Conservation (phyloP, 148 eudicot genomes). For the Limonium bicolor region DNA sequence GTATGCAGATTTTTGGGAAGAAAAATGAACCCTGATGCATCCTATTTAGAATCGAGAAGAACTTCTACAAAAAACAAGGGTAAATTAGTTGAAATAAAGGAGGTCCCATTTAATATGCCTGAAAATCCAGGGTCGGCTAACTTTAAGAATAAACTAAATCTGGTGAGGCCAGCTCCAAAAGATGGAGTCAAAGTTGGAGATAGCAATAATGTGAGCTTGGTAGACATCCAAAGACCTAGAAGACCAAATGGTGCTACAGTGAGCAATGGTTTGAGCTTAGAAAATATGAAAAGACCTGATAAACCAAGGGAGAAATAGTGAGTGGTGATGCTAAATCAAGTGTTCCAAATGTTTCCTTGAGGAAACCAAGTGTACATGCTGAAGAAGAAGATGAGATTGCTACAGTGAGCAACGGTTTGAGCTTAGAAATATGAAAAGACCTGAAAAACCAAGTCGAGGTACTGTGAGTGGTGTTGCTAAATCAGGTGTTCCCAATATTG, state of each 20-base stretch:
- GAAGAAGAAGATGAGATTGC: conserved; percentile 60
- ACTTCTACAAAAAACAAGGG: conserved; percentile 56
- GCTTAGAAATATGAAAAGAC: no score
- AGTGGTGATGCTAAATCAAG: conserved; percentile 11
- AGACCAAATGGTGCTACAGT: no score
- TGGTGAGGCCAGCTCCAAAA: conserved; percentile 65
- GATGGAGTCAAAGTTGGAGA: conserved; percentile 55
- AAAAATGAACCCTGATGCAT: conserved; percentile 54
- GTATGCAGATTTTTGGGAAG: no score
- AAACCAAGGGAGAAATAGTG: conserved; percentile 14
- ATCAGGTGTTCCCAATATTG: conserved; percentile 59
- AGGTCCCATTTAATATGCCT: conserved; percentile 66
- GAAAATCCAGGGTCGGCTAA: conserved; percentile 18
- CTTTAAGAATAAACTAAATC: conserved; percentile 35
- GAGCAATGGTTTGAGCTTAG: no score
- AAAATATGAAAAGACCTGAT: conserved; percentile 23
- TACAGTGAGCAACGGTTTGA: no score
- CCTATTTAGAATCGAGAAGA: conserved; percentile 76
- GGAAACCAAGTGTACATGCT: conserved; percentile 48
- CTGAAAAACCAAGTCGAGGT: neutral
- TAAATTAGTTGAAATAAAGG: conserved; percentile 45
- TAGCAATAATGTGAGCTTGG: conserved; percentile 18
- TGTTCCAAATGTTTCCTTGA: conserved; percentile 62
- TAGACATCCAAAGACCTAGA: no score
- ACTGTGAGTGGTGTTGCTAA: neutral